Evolutionary conservation across 257 asterid genomes (phyloP).

Genomic region (Solanum medicagineum): DNA sequence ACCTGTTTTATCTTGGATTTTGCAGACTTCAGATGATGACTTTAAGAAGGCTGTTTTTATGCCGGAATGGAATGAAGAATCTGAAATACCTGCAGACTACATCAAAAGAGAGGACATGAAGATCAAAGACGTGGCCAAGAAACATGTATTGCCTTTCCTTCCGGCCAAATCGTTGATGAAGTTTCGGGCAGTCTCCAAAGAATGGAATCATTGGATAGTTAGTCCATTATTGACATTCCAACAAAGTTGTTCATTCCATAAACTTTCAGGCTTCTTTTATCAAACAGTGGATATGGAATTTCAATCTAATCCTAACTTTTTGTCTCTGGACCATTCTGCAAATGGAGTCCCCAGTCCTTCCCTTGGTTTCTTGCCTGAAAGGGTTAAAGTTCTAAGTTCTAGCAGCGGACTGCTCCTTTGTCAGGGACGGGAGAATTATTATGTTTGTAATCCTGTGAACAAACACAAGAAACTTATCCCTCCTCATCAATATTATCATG

Average conservation of each 20-base stretch:
- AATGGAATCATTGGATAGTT: slow-evolving; percentile 28
- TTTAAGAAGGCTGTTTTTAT: neutral
- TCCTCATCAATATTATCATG: slow-evolving; percentile 9
- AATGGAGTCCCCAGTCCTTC: slow-evolving; percentile 23
- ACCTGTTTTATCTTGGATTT: neutral
- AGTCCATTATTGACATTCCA: slow-evolving; percentile 24
- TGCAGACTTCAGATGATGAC: neutral
- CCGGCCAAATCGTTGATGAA: slow-evolving; percentile 31
- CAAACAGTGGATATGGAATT: neutral
- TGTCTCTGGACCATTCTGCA: slow-evolving; percentile 5
- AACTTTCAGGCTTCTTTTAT: slow-evolving; percentile 30
- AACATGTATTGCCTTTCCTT: slow-evolving; percentile 24
- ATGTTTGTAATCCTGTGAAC: slow-evolving; percentile 36
- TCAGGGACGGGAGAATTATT: slow-evolving; percentile 5
- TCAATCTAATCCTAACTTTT: neutral
- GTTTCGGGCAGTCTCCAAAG: slow-evolving; percentile 28
- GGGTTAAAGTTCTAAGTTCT: slow-evolving; percentile 10
- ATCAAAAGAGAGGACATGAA: neutral
- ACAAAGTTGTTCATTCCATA: slow-evolving; percentile 25
- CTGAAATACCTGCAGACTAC: neutral
- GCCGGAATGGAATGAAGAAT: neutral
- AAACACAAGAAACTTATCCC: slow-evolving; percentile 17
- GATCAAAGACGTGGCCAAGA: slow-evolving; percentile 14
- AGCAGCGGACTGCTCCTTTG: slow-evolving; percentile 33
- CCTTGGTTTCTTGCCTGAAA: slow-evolving; percentile 15